These are phyloP conservation scores for Anisodus tanguticus DNA, from an alignment of 257 asterid genomes.

Conservation along the genomic window DNA sequence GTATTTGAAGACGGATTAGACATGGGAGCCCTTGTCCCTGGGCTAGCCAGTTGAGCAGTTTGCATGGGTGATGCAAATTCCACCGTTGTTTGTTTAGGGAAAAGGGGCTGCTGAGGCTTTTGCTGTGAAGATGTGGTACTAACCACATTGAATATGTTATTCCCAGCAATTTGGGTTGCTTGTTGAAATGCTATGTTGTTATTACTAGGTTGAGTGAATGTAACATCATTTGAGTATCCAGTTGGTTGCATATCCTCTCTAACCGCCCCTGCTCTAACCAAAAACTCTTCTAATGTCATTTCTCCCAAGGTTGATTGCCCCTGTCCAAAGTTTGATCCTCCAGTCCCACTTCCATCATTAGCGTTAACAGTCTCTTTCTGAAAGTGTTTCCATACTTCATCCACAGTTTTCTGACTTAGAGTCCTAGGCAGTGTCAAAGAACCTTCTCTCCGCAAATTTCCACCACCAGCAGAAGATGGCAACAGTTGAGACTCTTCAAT, in stretches of 20 bases:
- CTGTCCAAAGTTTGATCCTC: conserved; percentile 49
- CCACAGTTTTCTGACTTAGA: conserved; percentile 82
- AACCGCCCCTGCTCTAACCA: conserved; percentile 76
- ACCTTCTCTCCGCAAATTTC: conserved; percentile 79
- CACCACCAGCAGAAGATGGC: conserved; percentile 51
- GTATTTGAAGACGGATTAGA: conserved; percentile 45
- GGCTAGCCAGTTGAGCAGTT: conserved; percentile 29
- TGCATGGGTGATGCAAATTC: conserved; percentile 33
- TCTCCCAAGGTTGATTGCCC: conserved; percentile 80
- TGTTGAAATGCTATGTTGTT: conserved; percentile 59
- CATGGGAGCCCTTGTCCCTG: conserved; percentile 27
- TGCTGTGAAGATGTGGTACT: neutral
- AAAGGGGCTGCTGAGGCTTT: conserved; percentile 27
- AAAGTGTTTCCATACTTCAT: conserved; percentile 83
- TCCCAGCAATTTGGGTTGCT: conserved; percentile 32
- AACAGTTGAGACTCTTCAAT: conserved; percentile 76
- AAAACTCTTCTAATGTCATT: conserved; percentile 83
- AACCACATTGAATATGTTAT: conserved; percentile 16
- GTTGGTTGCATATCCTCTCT: conserved; percentile 66
- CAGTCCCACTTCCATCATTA: conserved; percentile 48
- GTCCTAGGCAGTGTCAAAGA: conserved; percentile 86
- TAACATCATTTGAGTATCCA: conserved; percentile 41
- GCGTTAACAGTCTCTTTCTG: conserved; percentile 52
- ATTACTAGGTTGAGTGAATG: conserved; percentile 40
- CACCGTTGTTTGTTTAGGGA: conserved; percentile 30